Base-by-base conservation (phyloP, 164 flowering plant species). In the Vitis amurensis region DNA sequence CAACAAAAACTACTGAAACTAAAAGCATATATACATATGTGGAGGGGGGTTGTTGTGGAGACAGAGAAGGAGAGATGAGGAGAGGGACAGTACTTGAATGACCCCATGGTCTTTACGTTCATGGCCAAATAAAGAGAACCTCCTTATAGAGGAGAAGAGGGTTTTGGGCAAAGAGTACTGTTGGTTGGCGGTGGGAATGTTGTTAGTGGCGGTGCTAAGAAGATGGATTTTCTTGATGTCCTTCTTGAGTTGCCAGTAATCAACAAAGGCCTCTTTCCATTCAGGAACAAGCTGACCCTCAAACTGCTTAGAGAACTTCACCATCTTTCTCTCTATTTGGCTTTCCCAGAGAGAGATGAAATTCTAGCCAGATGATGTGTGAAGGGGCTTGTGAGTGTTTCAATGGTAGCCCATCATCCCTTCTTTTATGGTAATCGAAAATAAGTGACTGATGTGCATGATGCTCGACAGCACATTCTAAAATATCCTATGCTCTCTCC, bases 191-290 rank as follows among this genome's bases (percentile, higher is more conserved):
- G 64, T 69, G 48, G 77, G 37, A 49, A 63, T 6, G 47, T 55
- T 68, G 68, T 51, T 75, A 23, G 68, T 30, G 59, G 66, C 64
- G 11, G 14, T 60, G 58, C 74, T 71, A 49, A 81, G 82, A 53
- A 82, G 80, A 71, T 87, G 86, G 72, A 93, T 84, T 81, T 85
- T 95, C 77, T 91, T 93, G 75, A 95, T 80, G 73, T 89, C 93
- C 56, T 91, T 90, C 69, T 95, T 95, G 59, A 95, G 92, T 73
- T 85, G 82, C 81, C 88, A 83, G 68, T 95, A 95, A 84, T 95
- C 98, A 50, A 95, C 97, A 73, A 93, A 95, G 49, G 99, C 98
- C 3, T 95, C 97, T 81, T 91, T 95, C 99, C 99, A 95, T 78
- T 95, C 99, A 69, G 97, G 98, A 29, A 95, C 87, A 59, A 95